Conservation (phyloP, 75 land plant species). For the Cryptomeria japonica region DNA sequence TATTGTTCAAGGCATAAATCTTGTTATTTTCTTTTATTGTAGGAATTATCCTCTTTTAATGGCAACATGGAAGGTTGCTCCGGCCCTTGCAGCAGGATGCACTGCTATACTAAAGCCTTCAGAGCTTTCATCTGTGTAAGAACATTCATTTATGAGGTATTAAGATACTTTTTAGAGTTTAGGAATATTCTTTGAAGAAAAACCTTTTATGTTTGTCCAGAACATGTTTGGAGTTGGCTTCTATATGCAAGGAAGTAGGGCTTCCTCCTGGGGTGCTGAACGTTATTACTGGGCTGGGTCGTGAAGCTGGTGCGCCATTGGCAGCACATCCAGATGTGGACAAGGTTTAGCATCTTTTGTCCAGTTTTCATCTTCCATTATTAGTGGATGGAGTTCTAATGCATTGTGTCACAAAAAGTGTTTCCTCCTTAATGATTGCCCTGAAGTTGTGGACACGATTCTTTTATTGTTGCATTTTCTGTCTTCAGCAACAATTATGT, state of each 20-base stretch:
- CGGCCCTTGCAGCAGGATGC: slow-evolving; percentile 98
- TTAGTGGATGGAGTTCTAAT: background rate
- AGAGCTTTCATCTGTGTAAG: slow-evolving; percentile 95
- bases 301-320: slow-evolving; percentile 95
- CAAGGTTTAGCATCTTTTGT: slow-evolving; percentile 56
- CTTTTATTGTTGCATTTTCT: slow-evolving; percentile 9
- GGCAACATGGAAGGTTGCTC: slow-evolving; percentile 99
- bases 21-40: slow-evolving; percentile 12
- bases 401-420: background rate
- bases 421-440: background rate
- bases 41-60: slow-evolving; percentile 99
- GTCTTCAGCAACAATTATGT: background rate
- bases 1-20: background rate
- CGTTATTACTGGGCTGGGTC: slow-evolving; percentile 89
- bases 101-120: slow-evolving; percentile 96
- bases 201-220: slow-evolving; percentile 34
- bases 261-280: slow-evolving; percentile 97
- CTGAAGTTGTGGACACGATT: background rate
- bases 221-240: slow-evolving; percentile 93
- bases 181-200: slow-evolving; percentile 1
- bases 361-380: background rate
- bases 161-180: background rate
- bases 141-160: background rate
- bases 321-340: slow-evolving; percentile 88
- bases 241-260: slow-evolving; percentile 78